Base-by-base conservation (phyloP, 1,284 basidiomycete species). In the Macrocystidia cucumis region DNA sequence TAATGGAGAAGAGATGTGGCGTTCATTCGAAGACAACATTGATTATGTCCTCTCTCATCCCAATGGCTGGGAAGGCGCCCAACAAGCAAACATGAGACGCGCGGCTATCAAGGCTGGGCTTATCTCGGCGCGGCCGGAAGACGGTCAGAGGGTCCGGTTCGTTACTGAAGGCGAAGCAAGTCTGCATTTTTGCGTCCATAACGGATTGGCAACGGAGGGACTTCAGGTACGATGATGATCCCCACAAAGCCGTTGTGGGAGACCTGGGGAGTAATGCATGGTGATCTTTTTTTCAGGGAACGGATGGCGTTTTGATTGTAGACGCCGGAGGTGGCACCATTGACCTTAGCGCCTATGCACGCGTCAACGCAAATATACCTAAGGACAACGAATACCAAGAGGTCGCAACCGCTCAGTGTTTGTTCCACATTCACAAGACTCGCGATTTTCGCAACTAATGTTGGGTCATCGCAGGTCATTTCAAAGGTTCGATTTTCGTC, bases 241-340 rank as follows among this genome's bases (percentile, higher is more conserved):
- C 8, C 16, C 12, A 18, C n/a, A 11, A 3, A 6, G 9, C 31
- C 16, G 29, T 4, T 32, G 11, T 38, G 18, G 27, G 43, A 61
- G 65, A 44, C 49, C 6, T 57, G 60, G 2, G 52, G n/a, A n/a
- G n/a, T n/a, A n/a, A n/a, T n/a, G n/a, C n/a, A n/a, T n/a, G n/a
- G n/a, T n/a, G n/a, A n/a, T 35, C 17, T 28, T 8, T 29, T 12
- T 38, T 19, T 28, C 44, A 61, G 65, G 43, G 50, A 5, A 57
- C 60, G 2, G 52, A 64, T n/a, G 67, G 65, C 0, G 57, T 76
- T 3, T 55, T 73, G 16, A 60, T 79, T 16, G 64, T 78, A 12
- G 74, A 77, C 44, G 72, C 71, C 1, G 74, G 74, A 2, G 72
- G 74, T 29, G 74, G 74, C 1, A 76, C 72, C 0, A 51, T 76